Evolutionary conservation across 148 eudicot species (phyloP), one percentile per base, ranked within the genome.

Genomic region (Spergularia marina): DNA sequence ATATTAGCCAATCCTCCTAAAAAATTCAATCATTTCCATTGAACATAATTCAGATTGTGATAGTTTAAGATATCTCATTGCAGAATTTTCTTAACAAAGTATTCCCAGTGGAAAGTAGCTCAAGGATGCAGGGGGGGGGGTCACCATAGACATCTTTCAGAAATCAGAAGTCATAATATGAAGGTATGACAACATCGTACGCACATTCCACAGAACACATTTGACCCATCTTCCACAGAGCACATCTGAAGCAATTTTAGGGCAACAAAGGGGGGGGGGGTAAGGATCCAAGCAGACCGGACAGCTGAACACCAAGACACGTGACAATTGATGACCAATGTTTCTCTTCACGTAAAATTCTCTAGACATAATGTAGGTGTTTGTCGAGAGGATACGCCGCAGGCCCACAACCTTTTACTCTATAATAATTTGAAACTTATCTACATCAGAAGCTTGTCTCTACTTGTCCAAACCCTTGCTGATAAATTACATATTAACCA

Each of bases 41-140:
- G 57, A 66, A 79, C 6, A 57, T 34, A 0, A 40, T 5, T 78
- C 59, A 67, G 21, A 60, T 16, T 68, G 68, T 34, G 7, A 67
- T 58, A 4, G 36, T 17, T 51, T 8, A 40, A 62, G 17, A 1
- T 12, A 67, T 9, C 30, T 36, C 58, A 49, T 4, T 15, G 67
- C 11, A 34, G 7, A 34, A 61, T 71, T 23, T 71, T 60, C 65
- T 21, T 52, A 2, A 14, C 40, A 76, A 20, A 36, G 23, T 18
- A 20, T 49, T 20, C 39, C 9, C 36, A 10, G 18, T 51, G 41
- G 57, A 68, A 51, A 6, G 58, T 68, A 51, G 40, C 17, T 51
- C 20, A 23, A 68, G 72, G 55, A 51, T 68, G 71, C 56, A 49
- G 3, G 68, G n/a, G 3, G 68, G 20, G 68, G 36, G 3, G 36